phyloP scores from a whole-genome alignment of 208 protist genomes.

The Trypanosoma lewisi region DNA sequence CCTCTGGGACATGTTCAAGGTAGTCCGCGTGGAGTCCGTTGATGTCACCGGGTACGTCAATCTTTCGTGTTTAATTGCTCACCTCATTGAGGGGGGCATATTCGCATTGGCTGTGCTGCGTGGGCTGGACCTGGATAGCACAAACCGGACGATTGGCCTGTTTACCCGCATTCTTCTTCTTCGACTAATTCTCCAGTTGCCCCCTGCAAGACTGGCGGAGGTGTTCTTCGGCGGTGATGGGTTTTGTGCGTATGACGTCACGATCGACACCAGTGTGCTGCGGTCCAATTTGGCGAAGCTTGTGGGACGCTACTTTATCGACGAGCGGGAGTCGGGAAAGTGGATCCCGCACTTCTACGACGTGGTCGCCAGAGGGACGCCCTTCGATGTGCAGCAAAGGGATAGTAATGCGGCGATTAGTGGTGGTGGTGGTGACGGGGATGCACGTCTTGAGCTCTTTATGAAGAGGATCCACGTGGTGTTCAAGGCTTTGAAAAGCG shows the following conservation, averaged over 20 bases:
- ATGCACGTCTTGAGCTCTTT: slow-evolving; percentile 40
- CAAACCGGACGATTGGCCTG: slow-evolving; percentile 72
- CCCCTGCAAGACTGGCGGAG: slow-evolving; percentile 45
- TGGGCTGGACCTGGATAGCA: slow-evolving; percentile 76
- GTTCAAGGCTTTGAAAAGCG: slow-evolving; percentile 70
- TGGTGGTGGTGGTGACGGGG: neutral
- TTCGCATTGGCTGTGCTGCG: slow-evolving; percentile 74
- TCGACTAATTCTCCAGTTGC: slow-evolving; percentile 63
- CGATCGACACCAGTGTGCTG: slow-evolving; percentile 53
- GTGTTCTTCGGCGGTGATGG: slow-evolving; percentile 84
- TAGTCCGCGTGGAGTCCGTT: slow-evolving; percentile 51
- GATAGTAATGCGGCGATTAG: neutral
- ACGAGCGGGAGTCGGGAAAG: slow-evolving; percentile 48
- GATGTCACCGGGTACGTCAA: slow-evolving; percentile 78
- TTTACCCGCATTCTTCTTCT: slow-evolving; percentile 77
- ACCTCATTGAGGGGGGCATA: slow-evolving; percentile 50
- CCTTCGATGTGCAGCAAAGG: slow-evolving; percentile 36
- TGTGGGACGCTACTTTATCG: slow-evolving; percentile 72
- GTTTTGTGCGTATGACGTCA: slow-evolving; percentile 48
- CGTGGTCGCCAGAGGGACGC: slow-evolving; percentile 58
- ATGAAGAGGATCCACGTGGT: slow-evolving; percentile 65
- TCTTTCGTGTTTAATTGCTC: slow-evolving; percentile 50
- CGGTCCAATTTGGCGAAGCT: slow-evolving; percentile 52
- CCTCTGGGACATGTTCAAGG: slow-evolving; percentile 83
- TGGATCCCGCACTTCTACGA: slow-evolving; percentile 79